A percentile compares a stretch with the other conserved stretches of the same genome.
These are phyloP conservation scores for Chenopodium album DNA, from an alignment of 148 eudicot species.

Conservation along the genomic window DNA sequence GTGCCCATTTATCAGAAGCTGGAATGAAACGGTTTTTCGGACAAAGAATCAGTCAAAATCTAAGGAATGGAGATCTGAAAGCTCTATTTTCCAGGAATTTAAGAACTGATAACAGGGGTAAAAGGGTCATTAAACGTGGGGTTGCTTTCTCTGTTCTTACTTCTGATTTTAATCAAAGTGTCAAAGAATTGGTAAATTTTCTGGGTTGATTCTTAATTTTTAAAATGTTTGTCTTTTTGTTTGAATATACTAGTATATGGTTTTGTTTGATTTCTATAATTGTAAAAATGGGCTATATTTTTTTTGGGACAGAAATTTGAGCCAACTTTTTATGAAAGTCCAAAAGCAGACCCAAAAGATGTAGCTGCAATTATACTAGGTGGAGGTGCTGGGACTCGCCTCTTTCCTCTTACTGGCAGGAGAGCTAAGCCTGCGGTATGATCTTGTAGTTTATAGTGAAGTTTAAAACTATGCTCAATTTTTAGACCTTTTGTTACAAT, in stretches of 20 bases:
- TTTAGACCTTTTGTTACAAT: not conserved
- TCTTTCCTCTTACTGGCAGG: constrained; percentile 83
- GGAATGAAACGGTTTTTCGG: constrained; percentile 30
- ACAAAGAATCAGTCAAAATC: constrained; percentile 33
- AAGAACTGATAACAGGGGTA: constrained; percentile 3
- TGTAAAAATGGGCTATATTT: not conserved
- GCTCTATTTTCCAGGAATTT: constrained; percentile 28
- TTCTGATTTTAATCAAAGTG: constrained; percentile 41
- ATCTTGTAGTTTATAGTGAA: not conserved
- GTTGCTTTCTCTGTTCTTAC: constrained; percentile 43
- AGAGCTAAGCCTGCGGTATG: constrained; percentile 94
- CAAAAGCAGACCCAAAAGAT: constrained; percentile 64
- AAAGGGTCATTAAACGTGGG: constrained; percentile 31
- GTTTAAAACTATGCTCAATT: too few relatives aligned
- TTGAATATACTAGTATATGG: constrained; percentile 22
- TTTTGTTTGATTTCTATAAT: constrained; percentile 33
- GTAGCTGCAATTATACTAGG: constrained; percentile 86
- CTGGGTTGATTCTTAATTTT: not conserved
- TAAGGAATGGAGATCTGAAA: constrained; percentile 29
- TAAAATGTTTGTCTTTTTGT: not conserved
- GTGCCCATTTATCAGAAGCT: constrained; percentile 9
- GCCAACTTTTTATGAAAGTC: constrained; percentile 43
- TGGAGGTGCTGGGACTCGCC: constrained; percentile 88
- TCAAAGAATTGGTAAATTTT: constrained; percentile 39
- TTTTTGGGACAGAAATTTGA: constrained; percentile 44